Evolutionary conservation across 2,329 filamentous ascomycete species (phyloP), one percentile per base, ranked within the genome.

Genomic region (Helotiales sp.): DNA sequence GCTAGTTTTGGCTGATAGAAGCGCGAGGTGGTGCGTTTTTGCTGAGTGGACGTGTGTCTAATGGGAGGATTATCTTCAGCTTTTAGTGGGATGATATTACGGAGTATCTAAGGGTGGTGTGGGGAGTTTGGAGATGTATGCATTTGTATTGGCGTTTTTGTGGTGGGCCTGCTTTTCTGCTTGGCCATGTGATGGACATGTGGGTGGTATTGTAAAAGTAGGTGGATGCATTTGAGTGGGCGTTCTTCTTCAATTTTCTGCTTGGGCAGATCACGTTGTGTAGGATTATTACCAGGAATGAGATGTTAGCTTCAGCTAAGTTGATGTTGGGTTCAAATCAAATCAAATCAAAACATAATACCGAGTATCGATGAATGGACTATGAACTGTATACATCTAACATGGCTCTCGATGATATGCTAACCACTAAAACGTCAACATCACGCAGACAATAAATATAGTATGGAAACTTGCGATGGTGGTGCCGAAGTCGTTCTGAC

Each of bases 21-120:
- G 88, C 59, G 90, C 90, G 44, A 80, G 90, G 66, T 96, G 91
- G 91, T 95, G 91, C 70, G 91, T 96, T n/a, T 95, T 95, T 79
- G 89, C 89, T 0, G 90, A 96, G 77, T 96, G 91, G 91, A 69
- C 64, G 22, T 72, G 70, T 57, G 64, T 71, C 55, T 44, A n/a
- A 44, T 27, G 6, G 40, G 10, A 5, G 36, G 10, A 40, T 40
- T 40, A 40, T 71, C 59, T 29, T 13, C 15, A 36, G 33, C 51
- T 34, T 44, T 51, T 49, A 8, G 31, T 30, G 24, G 25, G 13
- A 34, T 29, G 31, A n/a, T n/a, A n/a, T 33, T 48, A 22, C 25
- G 55, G 44, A 30, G n/a, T n/a, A n/a, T n/a, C n/a, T n/a, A n/a
- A 6, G 27, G 48, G 33, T 47, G 30, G 38, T 10, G 44, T 34